These are phyloP conservation scores for Trichoderma koningii DNA, from an alignment of 2,329 filamentous ascomycete species.

Conservation along the genomic window DNA sequence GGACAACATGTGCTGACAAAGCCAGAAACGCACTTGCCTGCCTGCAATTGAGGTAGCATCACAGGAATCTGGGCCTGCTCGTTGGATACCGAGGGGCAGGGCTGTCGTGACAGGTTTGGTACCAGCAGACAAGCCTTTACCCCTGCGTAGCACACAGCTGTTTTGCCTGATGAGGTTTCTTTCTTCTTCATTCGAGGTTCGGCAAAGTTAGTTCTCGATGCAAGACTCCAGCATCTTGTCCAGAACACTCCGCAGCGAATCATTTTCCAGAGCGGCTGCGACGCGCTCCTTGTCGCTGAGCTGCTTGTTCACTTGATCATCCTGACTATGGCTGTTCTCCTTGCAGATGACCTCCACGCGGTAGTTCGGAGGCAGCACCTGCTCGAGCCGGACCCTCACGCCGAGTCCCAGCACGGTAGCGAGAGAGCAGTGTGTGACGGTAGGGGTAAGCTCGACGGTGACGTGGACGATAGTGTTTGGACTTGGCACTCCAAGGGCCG, in stretches of 20 bases:
- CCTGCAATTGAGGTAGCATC: background rate
- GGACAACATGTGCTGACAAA: background rate
- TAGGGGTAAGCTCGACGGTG: constrained; percentile 88
- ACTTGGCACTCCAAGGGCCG: constrained; percentile 44
- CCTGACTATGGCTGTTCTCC: constrained; percentile 91
- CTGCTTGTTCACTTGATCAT: constrained; percentile 96
- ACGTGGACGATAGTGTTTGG: constrained; percentile 68
- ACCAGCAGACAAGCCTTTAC: background rate
- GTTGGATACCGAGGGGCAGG: background rate
- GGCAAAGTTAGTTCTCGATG: constrained; percentile 3
- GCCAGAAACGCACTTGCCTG: background rate
- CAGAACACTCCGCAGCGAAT: constrained; percentile 81
- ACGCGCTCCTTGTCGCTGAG: constrained; percentile 95
- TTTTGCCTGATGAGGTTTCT: background rate
- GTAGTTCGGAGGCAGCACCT: constrained; percentile 87
- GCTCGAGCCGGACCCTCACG: constrained; percentile 86
- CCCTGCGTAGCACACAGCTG: background rate
- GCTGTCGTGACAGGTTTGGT: background rate
- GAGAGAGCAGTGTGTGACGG: constrained; percentile 93
- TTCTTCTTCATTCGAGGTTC: background rate
- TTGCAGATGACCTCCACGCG: constrained; percentile 92
- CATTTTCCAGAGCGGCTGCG: constrained; percentile 91
- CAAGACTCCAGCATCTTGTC: constrained; percentile 86
- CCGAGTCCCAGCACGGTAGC: constrained; percentile 95
- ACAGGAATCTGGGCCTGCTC: background rate